Conservation (phyloP, 345 rosid genomes). For the Citrus sinensis region DVS_A1.0 CM039167.1:4826001-4826500, state of each 20-base stretch:
- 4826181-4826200: not conserved
- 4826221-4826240: not conserved
- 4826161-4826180: not conserved
- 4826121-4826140: not conserved
- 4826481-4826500: not conserved
- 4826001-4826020: not conserved
- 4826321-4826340: conserved; percentile 36
- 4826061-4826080: not conserved
- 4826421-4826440: not conserved
- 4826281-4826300: not conserved
- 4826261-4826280: not conserved
- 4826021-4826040: not conserved
- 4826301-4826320: too few relatives aligned
- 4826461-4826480: not conserved
- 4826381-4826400: not conserved
- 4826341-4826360: conserved; percentile 68
- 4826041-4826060: not conserved
- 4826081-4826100: not conserved
- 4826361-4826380: not conserved
- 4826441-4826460: not conserved
- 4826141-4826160: not conserved
- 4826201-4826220: not conserved
- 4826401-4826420: not conserved
- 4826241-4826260: not conserved
- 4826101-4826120: not conserved